Conservation (phyloP, 2,329 filamentous ascomycete species). For the Stylonectria norvegica region DNA sequence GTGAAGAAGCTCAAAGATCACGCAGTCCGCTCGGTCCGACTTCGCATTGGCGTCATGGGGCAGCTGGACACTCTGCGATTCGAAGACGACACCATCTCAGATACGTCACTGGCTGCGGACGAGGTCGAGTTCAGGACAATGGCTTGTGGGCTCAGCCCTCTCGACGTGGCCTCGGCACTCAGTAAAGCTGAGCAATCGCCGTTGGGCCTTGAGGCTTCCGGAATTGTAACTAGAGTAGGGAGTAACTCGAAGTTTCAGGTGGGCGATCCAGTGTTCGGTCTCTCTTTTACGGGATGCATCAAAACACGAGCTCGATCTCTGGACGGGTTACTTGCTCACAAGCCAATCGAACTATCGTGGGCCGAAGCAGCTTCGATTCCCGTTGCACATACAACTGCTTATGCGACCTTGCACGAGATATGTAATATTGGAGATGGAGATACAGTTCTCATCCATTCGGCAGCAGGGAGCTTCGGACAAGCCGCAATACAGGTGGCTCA, state of each 20-base stretch:
- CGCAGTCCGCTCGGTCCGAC: neutral
- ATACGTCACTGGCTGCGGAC: constrained; percentile 5
- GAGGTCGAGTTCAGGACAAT: constrained; percentile 23
- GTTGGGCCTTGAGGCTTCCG: constrained; percentile 20
- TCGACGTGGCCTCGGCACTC: constrained; percentile 17
- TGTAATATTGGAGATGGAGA: constrained; percentile 31
- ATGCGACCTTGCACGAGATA: constrained; percentile 5
- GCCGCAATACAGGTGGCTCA: constrained; percentile 27
- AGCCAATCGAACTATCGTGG: constrained; percentile 35
- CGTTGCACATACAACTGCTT: constrained; percentile 30
- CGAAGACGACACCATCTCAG: constrained; percentile 11
- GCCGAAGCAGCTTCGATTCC: constrained; percentile 32
- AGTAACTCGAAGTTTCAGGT: constrained; percentile 2
- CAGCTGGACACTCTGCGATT: constrained; percentile 25
- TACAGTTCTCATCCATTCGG: constrained; percentile 32
- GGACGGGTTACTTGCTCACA: constrained; percentile 13
- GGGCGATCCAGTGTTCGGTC: constrained; percentile 20
- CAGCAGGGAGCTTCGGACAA: constrained; percentile 27
- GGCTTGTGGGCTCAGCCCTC: constrained; percentile 20
- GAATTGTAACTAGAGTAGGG: constrained; percentile 22
- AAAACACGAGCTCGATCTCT: constrained; percentile 1
- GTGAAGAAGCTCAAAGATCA: neutral
- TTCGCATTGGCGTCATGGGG: constrained; percentile 21
- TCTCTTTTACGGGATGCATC: constrained; percentile 5
- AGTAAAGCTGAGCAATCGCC: constrained; percentile 6